Conservation (phyloP, 2,329 filamentous ascomycete genomes). For the Rhynchosporium secalis region DNA sequence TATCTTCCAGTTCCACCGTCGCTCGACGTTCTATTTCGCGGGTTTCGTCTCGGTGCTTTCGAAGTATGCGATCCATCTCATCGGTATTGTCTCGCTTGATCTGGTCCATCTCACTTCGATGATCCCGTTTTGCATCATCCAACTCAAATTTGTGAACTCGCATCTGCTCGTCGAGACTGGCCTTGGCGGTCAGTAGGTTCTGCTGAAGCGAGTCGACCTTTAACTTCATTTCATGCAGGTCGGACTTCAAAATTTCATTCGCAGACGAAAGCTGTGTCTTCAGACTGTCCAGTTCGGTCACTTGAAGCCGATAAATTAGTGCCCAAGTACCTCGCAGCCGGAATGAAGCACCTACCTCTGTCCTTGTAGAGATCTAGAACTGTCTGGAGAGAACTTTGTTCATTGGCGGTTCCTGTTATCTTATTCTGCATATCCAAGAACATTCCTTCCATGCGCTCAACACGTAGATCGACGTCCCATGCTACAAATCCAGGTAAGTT, state of each 20-base stretch:
- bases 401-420: conserved; percentile 67
- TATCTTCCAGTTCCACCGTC: conserved; percentile 46
- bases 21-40: conserved; percentile 63
- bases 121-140: conserved; percentile 54
- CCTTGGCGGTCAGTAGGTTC: conserved; percentile 50
- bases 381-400: conserved; percentile 71
- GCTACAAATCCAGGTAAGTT: conserved; percentile 64
- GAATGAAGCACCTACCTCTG: conserved; percentile 46
- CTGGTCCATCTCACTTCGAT: conserved; percentile 57
- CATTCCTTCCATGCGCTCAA: conserved; percentile 74
- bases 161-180: conserved; percentile 50
- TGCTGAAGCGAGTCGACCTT: conserved; percentile 35
- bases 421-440: conserved; percentile 71
- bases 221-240: conserved; percentile 62
- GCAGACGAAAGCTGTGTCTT: conserved; percentile 36
- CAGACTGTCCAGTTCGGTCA: conserved; percentile 51
- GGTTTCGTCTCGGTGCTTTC: conserved; percentile 67
- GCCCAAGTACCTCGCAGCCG: too few relatives aligned
- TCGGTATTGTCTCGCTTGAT: conserved; percentile 51
- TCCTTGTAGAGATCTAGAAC: conserved; percentile 71
- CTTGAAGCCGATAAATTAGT: conserved; percentile 24
- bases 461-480: conserved; percentile 76
- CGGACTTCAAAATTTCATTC: conserved; percentile 60
- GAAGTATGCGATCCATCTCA: conserved; percentile 58
- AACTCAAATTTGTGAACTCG: conserved; percentile 53